Evolutionary conservation across 1,284 basidiomycete species (phyloP).

Genomic region (Lentinula novae-zelandiae): DNA sequence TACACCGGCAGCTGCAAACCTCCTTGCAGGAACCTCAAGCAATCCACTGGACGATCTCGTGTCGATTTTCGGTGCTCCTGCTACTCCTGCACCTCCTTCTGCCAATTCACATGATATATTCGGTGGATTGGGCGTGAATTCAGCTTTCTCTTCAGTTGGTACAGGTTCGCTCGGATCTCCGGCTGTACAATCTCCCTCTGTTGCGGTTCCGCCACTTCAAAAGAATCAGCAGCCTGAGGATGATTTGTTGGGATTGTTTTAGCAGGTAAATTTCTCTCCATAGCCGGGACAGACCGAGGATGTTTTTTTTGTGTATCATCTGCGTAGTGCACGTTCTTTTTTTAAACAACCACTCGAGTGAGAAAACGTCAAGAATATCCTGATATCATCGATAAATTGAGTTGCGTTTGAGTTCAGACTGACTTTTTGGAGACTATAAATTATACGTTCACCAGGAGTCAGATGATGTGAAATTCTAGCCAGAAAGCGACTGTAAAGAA

Average conservation of each 20-base stretch:
- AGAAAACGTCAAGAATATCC: neutral
- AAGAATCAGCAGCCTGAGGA: constrained; percentile 35
- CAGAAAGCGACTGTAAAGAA: neutral
- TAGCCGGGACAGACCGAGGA: neutral
- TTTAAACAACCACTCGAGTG: neutral
- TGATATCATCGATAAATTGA: neutral
- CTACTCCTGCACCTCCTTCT: constrained; percentile 21
- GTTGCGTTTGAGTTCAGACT: neutral
- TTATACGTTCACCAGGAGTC: neutral
- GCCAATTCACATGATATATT: constrained; percentile 19
- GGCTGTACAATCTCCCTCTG: constrained; percentile 18
- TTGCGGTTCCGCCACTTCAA: constrained; percentile 14
- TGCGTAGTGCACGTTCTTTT: neutral
- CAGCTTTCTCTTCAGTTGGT: constrained; percentile 18
- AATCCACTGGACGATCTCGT: constrained; percentile 92
- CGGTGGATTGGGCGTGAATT: constrained; percentile 18
- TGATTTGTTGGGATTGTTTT: constrained; percentile 47
- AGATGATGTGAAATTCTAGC: neutral
- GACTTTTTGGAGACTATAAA: neutral
- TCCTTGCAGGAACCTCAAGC: constrained; percentile 66
- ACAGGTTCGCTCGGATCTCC: constrained; percentile 18
- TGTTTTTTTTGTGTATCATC: neutral
- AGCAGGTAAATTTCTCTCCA: constrained; percentile 14
- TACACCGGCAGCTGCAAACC: constrained; percentile 66
- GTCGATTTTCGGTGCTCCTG: constrained; percentile 69